Evolutionary conservation across 768 basidiomycete species (phyloP), one percentile per base, ranked within the genome.

Genomic region (Agaricus subrufescens): DNA sequence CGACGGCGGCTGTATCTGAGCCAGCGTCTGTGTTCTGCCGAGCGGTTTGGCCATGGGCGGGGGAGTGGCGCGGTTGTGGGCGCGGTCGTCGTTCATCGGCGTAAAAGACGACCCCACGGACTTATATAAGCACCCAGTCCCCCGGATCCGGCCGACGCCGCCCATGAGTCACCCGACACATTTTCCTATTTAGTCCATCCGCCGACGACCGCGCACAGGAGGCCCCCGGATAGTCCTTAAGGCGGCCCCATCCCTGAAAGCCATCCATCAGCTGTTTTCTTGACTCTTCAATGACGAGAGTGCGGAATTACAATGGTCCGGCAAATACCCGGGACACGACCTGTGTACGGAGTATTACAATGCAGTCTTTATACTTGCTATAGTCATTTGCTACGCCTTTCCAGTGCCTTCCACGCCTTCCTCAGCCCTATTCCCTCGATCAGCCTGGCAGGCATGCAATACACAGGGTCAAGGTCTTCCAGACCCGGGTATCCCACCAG

Each of bases 401-500:
- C 74, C 25, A 89, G 70, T 2, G 78, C 83, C 61, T 77, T 70
- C 86, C 86, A 88, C 4, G 65, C 76, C 65, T 87, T 92, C 61
- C 75, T 73, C 55, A 96, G 74, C 2, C 91, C 93, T 69, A 70
- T 80, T 37, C 68, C 69, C 66, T 89, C 84, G 43, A 93, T 91
- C 7, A 94, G 63, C 10, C 67, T 67, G 1, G 87, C 87, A 7
- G 94, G 96, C 94, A 98, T 94, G 72, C 96, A 98, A 65, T 94
- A 97, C 23, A 97, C 87, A 0, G 96, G 96, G 66, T 98, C 97
- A 42, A 98, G 72, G 61, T 93, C 91, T 14, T 83, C 76, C 23
- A 99, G 70, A 1, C 84, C 87, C 0, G 91, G 89, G 64, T 94
- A 95, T 15, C 93, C 92, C 11, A 98, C 75, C 14, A 98, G 73